Evolutionary conservation across 345 rosid species (phyloP).

Genomic region (Gossypium turneri): DNA sequence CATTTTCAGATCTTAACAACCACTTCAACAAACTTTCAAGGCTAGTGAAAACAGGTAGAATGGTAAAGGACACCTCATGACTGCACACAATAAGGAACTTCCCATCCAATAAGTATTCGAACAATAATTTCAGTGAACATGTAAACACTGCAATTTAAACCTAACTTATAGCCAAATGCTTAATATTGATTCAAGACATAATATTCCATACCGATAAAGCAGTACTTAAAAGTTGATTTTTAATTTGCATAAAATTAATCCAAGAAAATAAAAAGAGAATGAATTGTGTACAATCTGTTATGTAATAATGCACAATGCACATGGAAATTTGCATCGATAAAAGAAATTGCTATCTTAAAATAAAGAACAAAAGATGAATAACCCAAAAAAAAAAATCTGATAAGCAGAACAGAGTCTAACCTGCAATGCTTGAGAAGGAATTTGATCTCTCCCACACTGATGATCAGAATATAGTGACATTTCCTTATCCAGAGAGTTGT

Average conservation of each 20-base stretch:
- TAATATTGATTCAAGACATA: not conserved
- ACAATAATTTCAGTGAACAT: no score
- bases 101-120: not conserved
- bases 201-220: not conserved
- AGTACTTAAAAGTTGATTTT: not conserved
- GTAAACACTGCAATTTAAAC: not conserved
- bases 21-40: not conserved
- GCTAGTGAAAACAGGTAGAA: not conserved
- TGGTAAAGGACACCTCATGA: not conserved
- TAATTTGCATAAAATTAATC: constrained; percentile 4
- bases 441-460: constrained; percentile 54
- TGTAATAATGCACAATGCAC: not conserved
- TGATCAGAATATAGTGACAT: constrained; percentile 63
- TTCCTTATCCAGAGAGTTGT: constrained; percentile 48
- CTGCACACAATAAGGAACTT: not conserved
- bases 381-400: not conserved
- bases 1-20: constrained; percentile 5
- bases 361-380: constrained; percentile 9
- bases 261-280: not conserved
- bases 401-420: constrained; percentile 28
- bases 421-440: constrained; percentile 63
- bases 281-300: constrained; percentile 9
- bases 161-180: not conserved
- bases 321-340: not conserved
- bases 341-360: not conserved